Evolutionary conservation across 495 filamentous ascomycete genomes (phyloP), one percentile per base, ranked within the genome.

Genomic region (Penicillium cinerascens): DNA sequence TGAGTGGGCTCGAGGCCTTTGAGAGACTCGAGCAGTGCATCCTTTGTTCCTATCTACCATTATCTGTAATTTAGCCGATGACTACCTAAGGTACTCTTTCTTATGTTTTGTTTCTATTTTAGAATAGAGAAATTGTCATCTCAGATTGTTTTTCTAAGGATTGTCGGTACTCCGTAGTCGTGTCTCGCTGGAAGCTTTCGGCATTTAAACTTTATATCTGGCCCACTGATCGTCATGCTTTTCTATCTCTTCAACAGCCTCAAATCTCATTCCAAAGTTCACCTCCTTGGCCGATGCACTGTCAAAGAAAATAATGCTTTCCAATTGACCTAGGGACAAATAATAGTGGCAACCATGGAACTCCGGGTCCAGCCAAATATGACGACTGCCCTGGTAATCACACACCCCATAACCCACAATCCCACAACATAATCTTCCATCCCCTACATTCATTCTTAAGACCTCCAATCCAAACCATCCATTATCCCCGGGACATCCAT

Each of bases 51-150:
- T 54, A 54, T 54, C 60, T 63, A 65, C 50, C 60, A 54, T 53
- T 61, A 61, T 61, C 63, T 66, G 63, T 66, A 66, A 66, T 66
- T 66, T 66, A 66, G 63, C 63, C 63, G 63, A 66, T 64, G 60
- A 66, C 55, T 61, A 56, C 54, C 54, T 45, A 52, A 48, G 18
- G 25, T 50, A 25, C 33, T 49, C 23, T 27, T 29, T 49, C 49
- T 60, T 57, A 49, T 60, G 54, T 66, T 50, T 45, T 47, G 48
- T 51, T 54, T 50, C 49, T 55, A 45, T 50, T 63, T 49, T 66
- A 66, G 63, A 66, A 56, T 66, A 63, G 60, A 61, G 51, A 52
- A 55, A 64, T 56, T 53, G 49, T 55, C 55, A 45, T 47, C 39
- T 49, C 37, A 16, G 37, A 39, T 39, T 39, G 6, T 39, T 10